Evolutionary conservation across 305 asterid genomes (phyloP).

Genomic region (Fraxinus greggii): DNA sequence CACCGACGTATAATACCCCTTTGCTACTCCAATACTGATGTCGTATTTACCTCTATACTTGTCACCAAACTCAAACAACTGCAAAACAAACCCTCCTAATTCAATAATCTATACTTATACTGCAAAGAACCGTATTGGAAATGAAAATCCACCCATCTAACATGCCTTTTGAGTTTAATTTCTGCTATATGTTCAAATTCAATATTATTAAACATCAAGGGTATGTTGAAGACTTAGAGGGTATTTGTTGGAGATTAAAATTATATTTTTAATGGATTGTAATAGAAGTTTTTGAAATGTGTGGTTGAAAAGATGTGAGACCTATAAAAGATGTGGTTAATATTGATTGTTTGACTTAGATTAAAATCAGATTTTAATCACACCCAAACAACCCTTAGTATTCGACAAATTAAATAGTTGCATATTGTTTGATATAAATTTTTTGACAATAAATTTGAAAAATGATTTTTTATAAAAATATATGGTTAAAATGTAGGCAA

Average conservation of each 20-base stretch:
- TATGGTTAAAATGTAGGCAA: neutral
- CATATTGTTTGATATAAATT: neutral
- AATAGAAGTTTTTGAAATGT: too few relatives aligned
- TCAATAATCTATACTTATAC: neutral
- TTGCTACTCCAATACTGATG: conserved; percentile 63
- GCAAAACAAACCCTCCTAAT: conserved; percentile 25
- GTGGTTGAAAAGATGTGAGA: too few relatives aligned
- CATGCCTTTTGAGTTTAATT: neutral
- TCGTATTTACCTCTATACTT: conserved; percentile 75
- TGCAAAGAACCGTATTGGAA: neutral
- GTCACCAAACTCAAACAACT: conserved; percentile 89
- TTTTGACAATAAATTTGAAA: too few relatives aligned
- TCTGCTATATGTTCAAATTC: neutral
- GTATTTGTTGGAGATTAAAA: too few relatives aligned
- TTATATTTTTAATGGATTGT: too few relatives aligned
- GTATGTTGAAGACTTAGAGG: neutral
- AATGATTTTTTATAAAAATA: neutral
- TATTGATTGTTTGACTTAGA: too few relatives aligned
- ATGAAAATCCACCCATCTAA: neutral
- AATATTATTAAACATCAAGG: neutral
- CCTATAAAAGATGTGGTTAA: too few relatives aligned
- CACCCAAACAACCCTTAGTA: too few relatives aligned
- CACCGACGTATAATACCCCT: conserved; percentile 81
- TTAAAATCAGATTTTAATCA: too few relatives aligned
- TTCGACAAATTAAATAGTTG: too few relatives aligned